Base-by-base conservation (phyloP, 352 stramenopile genomes). In the Globisporangium paroecandrum region DNA sequence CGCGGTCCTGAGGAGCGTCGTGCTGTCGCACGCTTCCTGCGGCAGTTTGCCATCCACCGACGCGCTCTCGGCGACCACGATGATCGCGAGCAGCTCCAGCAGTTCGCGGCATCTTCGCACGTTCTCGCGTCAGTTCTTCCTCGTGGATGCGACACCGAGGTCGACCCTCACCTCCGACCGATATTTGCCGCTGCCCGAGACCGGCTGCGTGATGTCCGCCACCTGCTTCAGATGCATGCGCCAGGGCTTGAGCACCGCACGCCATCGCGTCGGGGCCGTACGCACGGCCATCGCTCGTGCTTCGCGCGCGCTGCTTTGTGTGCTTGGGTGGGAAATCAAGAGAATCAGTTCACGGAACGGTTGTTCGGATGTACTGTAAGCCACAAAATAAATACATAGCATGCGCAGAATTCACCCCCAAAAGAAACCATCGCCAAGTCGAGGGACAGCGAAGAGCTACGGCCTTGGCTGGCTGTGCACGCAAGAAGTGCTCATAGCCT, bases 21-120 rank as follows among this genome's bases (percentile, higher is more conserved):
- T 9, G 24, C 22, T 22, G 6, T 22, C 24, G 24, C 32, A 58
- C 12, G 20, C 13, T 13, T 24, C 24, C 1, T 29, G 32, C 25
- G 53, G 53, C 12, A 38, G 12, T 20, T 58, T n/a, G 12, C 25
- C 53, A 4, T 58, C 18, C 29, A 32, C 29, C 1, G 53, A 36
- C 5, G 13, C 53, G 53, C 13, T 36, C 53, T 58, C 53, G 1
- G 20, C 25, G 18, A 12, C 18, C 12, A 36, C 25, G 10, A 58
- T 4, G 53, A 58, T n/a, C 25, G 53, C 24, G 53, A 58, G 53
- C 13, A 58, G 53, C 53, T 58, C 53, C 4, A 58, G 53, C 25
- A 13, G 13, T 25, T 58, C 53, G 12, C 53, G 53, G 1, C 29
- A 20, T 9, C 25, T 15, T 13, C 53, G 32, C 25, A 58, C 53